Base-by-base conservation (phyloP, 345 rosid species). In the Syzygium jambos region DNA sequence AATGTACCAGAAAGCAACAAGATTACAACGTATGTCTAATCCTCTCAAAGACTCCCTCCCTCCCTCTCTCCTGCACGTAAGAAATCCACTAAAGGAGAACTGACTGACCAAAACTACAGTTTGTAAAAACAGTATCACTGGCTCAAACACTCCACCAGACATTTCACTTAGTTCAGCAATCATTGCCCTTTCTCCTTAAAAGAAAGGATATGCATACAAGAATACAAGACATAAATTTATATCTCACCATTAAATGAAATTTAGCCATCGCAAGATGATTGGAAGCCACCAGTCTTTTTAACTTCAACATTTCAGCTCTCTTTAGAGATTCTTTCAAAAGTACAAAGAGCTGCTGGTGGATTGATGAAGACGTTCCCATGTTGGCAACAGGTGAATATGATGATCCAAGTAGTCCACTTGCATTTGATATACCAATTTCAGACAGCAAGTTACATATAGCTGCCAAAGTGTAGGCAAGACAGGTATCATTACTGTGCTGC, bases 211-310 rank as follows among this genome's bases (percentile, higher is more conserved):
- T 85, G 52, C 51, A 84, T 88, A 73, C 88, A 38, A 38, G 49
- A 73, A 38, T 19, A 38, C 49, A 73, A 73, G 49, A 73, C 12
- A 73, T 41, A 23, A 73, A 73, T 73, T 22, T n/a, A 87, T 90
- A 82, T 87, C 92, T 94, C 87, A 96, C 99, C 95, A 93, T 92
- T 90, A 98, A 92, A 89, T 95, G 95, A 92, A 98, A 96, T 90
- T 95, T 96, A 57, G 99, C 99, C 96, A 95, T 93, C 17, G 98
- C 96, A 88, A 98, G 98, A 93, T 96, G 98, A 92, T 93, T 95
- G 87, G 98, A 93, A 89, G 99, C 99, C 89, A 95, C 94, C 91
- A 98, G 86, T 87, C 95, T 92, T 90, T 93, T 95, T 92, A 98
- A 89, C 88, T 92, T 95, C 87, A 96, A 93, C 88, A 92, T 95